Evolutionary conservation across 768 basidiomycete genomes (phyloP), one percentile per base, ranked within the genome.

Genomic region (Gyrodon lividus): DNA sequence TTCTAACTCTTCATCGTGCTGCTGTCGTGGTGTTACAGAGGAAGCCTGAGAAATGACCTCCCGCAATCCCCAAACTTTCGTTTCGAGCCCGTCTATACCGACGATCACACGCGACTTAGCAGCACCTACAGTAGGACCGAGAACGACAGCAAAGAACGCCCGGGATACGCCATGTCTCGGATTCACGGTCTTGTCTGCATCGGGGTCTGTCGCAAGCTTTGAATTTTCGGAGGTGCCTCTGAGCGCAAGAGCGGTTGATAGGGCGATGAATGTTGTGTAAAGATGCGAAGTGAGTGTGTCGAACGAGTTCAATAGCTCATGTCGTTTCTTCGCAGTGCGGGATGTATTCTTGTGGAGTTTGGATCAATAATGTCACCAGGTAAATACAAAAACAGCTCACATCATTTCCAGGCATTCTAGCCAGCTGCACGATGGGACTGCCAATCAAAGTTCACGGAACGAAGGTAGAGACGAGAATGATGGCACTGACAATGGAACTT

Each of bases 231-330:
- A 51, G 8, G 50, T 43, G 19, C 52, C 54, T 22, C 59, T 54
- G n/a, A 56, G 55, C 1, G 86, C 83, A 17, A 88, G 70, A 0
- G 89, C 84, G 0, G 82, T 83, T 1, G 88, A 86, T 5, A 92
- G 73, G 0, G 86, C 79, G 8, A 81, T 76, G 62, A 90, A 91
- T 0, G 89, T 89, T 0, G 87, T 87, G 46, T 78, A 74, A 12
- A 91, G 71, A 67, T 92, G 89, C 1, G 86, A 90, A 0, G 81
- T 70, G 17, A 92, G 76, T 0, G 80, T 84, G 60, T 91, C 89
- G 47, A 82, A 84, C 7, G 87, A 80, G 4, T 75, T 69, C 13
- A 91, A 64, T 1, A 90, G 67, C 24, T 89, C 87, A 5, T 70
- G 70, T 12, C 83, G 78, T 56, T 81, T 80, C 66, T 82, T 89